Percentiles rank a stretch among this genome's conserved stretches.
Conservation (phyloP, 2,329 filamentous ascomycete genomes). For the Arthroderma sp. region DNA sequence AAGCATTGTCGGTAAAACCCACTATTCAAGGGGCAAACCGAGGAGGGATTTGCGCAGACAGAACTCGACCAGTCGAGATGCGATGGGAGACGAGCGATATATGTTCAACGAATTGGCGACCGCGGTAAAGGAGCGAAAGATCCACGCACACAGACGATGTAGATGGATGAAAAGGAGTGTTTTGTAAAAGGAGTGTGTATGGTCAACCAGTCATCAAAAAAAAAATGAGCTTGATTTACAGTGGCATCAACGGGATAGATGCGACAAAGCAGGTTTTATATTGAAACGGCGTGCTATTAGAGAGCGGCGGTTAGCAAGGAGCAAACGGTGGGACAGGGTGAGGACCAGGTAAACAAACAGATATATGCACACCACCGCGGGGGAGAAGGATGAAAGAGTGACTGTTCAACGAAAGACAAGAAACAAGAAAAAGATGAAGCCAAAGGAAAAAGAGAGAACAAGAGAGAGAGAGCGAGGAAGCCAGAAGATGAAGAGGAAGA, state of each 20-base stretch:
- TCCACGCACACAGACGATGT: too few species aligned
- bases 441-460: conserved; percentile 2
- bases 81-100: not conserved
- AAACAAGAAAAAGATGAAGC: conserved; percentile 3
- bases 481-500: not conserved
- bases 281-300: too few species aligned
- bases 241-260: too few species aligned
- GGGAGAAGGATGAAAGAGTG: not conserved
- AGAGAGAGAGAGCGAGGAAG: not conserved
- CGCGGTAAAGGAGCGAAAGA: too few species aligned
- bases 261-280: too few species aligned
- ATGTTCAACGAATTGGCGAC: too few species aligned
- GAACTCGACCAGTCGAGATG: conserved; percentile 5
- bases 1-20: conserved; percentile 3
- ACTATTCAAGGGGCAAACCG: not conserved
- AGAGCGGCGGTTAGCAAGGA: not conserved
- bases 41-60: not conserved
- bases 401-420: not conserved
- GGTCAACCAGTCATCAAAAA: too few species aligned
- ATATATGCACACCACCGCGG: not conserved
- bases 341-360: not conserved
- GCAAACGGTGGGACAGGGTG: conserved; percentile 5
- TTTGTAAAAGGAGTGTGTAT: too few species aligned
- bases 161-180: too few species aligned
- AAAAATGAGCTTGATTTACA: too few species aligned